These are phyloP conservation scores for Luffa acutangula DNA, from an alignment of 306 rosid genomes.

Conservation along the genomic window DNA sequence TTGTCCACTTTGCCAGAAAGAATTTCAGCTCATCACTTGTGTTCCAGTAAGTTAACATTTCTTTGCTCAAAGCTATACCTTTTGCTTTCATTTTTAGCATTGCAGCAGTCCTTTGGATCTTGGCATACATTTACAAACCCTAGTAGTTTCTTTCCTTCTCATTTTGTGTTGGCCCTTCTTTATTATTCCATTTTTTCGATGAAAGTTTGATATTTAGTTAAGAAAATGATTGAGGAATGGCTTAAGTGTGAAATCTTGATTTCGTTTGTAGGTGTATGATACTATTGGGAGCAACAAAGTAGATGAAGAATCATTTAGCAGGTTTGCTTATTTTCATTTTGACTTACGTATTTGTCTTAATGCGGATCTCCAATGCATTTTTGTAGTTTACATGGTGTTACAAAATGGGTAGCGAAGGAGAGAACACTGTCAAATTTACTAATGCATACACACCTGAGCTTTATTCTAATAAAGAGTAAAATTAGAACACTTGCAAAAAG, in stretches of 20 bases:
- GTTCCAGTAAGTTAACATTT: slow-evolving; percentile 80
- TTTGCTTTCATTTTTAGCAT: not conserved
- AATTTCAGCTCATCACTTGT: slow-evolving; percentile 91
- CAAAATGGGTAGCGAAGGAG: not conserved
- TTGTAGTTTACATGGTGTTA: not conserved
- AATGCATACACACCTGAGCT: not conserved
- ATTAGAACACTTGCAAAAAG: not conserved
- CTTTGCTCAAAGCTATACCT: slow-evolving; percentile 18
- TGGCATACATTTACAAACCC: not conserved
- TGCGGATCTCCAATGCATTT: not conserved
- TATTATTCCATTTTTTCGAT: not conserved
- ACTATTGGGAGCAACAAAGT: slow-evolving; percentile 79
- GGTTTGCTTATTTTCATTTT: slow-evolving; percentile 26
- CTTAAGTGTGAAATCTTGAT: slow-evolving; percentile 22
- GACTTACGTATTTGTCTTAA: not conserved
- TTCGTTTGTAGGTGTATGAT: slow-evolving; percentile 75
- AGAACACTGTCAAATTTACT: not conserved
- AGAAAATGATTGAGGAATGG: slow-evolving; percentile 6
- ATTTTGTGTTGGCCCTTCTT: not conserved
- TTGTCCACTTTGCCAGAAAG: slow-evolving; percentile 98
- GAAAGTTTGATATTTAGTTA: not conserved
- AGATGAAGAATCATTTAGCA: slow-evolving; percentile 53
- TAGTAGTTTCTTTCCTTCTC: not conserved
- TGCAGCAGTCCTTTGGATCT: not conserved
- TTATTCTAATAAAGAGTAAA: not conserved